A percentile compares a stretch with the other conserved stretches of the same genome.
phyloP scores from a whole-genome alignment of 352 stramenopile genomes.

The Globisporangium echinulatum region DNA sequence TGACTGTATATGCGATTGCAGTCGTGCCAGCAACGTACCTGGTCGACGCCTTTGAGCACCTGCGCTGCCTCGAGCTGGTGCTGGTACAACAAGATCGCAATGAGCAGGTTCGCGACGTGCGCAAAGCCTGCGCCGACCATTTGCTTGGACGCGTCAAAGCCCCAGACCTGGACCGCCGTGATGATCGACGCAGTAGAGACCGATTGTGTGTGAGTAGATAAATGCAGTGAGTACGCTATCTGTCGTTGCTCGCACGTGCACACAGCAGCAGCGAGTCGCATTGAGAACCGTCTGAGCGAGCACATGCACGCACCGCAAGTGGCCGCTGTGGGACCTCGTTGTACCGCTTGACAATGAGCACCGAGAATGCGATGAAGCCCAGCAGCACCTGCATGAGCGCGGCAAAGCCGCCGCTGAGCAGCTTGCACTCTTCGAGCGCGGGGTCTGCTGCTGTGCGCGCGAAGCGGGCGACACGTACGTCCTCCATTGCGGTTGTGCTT shows the following conservation, averaged over 20 bases:
- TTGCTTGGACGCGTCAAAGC: constrained; percentile 84
- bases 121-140: constrained; percentile 80
- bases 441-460: constrained; percentile 14
- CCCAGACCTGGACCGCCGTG: constrained; percentile 45
- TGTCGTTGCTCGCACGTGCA: no score
- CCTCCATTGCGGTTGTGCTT: neutral
- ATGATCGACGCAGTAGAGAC: neutral
- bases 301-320: constrained; percentile 36
- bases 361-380: constrained; percentile 76
- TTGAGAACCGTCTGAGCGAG: no score
- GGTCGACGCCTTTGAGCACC: constrained; percentile 30
- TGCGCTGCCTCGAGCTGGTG: constrained; percentile 18
- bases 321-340: constrained; percentile 68
- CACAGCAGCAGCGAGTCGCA: neutral
- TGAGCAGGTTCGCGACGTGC: constrained; percentile 81
- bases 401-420: constrained; percentile 75
- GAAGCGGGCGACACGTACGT: neutral
- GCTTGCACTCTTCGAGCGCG: constrained; percentile 55
- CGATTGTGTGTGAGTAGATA: neutral
- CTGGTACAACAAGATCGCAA: constrained; percentile 77
- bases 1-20: neutral
- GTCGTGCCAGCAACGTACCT: constrained; percentile 22
- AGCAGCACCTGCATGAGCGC: constrained; percentile 69
- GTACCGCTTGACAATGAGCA: constrained; percentile 72
- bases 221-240: neutral